A percentile compares a stretch with the other conserved stretches of the same genome.
Evolutionary conservation across 306 rosid genomes (phyloP).

Genomic region (Astragalus membranaceus): DNA sequence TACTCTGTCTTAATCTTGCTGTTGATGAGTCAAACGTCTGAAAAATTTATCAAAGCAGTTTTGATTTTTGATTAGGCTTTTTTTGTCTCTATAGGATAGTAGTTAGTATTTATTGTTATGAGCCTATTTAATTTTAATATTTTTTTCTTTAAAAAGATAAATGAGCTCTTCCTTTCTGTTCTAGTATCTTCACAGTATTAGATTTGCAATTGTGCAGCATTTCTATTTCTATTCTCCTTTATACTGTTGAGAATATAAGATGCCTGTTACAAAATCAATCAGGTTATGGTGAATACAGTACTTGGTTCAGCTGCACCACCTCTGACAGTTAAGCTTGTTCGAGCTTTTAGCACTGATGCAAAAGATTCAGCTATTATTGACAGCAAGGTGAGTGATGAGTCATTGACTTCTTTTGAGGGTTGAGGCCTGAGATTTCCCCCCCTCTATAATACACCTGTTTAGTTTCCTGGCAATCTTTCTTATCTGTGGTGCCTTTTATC

Average conservation of each 20-base stretch:
- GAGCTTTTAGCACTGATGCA: constrained; percentile 53
- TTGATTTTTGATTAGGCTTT: neutral
- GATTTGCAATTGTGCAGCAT: neutral
- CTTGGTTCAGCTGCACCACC: constrained; percentile 92
- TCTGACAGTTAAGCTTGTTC: constrained; percentile 74
- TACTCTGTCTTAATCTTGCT: neutral
- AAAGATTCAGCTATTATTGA: constrained; percentile 54
- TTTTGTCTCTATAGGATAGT: neutral
- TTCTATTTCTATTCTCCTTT: constrained; percentile 18
- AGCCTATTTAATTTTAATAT: neutral
- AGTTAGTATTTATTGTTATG: neutral
- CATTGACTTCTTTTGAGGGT: constrained; percentile 10
- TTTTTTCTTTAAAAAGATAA: neutral
- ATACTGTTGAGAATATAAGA: neutral
- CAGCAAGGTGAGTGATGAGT: constrained; percentile 46
- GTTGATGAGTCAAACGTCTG: neutral
- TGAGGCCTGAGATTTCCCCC: neutral
- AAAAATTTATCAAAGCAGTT: neutral
- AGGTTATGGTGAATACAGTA: constrained; percentile 86
- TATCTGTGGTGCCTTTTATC: constrained; percentile 8
- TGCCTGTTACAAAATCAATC: constrained; percentile 25
- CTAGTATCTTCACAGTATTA: neutral
- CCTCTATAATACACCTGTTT: neutral
- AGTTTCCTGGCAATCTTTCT: neutral
- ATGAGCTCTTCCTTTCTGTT: constrained; percentile 3